Percentiles rank a stretch among this genome's conserved stretches.
Conservation (phyloP, 2,329 filamentous ascomycete genomes). For the Ophiostoma perfectum region DNA sequence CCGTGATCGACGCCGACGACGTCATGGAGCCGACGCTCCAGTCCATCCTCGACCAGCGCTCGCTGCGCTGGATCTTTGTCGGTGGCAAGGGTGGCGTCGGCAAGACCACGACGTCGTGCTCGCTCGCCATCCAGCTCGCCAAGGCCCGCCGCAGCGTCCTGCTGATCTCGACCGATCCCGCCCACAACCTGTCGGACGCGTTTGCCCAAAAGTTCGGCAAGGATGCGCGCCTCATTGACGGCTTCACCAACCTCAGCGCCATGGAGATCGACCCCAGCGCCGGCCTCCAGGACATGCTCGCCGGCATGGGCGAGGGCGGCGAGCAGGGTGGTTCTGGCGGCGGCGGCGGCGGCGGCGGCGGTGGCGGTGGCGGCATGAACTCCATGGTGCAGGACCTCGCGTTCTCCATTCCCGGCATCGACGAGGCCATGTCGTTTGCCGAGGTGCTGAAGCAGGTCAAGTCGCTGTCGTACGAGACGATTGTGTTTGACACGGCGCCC, state of each 20-base stretch:
- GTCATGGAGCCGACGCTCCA: slow-evolving; percentile 87
- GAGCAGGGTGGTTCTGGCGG: slow-evolving; percentile 37
- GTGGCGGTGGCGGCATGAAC: slow-evolving; percentile 67
- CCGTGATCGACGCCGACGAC: slow-evolving; percentile 59
- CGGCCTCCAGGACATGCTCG: slow-evolving; percentile 90
- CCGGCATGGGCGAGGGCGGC: slow-evolving; percentile 66
- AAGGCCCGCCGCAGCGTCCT: slow-evolving; percentile 92
- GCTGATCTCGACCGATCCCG: slow-evolving; percentile 96
- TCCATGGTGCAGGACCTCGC: slow-evolving; percentile 99
- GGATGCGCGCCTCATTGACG: slow-evolving; percentile 86
- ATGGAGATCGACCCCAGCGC: slow-evolving; percentile 99
- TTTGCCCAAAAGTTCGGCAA: slow-evolving; percentile 99
- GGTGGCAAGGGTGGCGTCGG: slow-evolving; percentile 97
- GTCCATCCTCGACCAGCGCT: slow-evolving; percentile 89
- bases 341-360: slow-evolving; percentile 48
- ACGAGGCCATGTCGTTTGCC: slow-evolving; percentile 99
- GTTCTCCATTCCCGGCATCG: slow-evolving; percentile 95
- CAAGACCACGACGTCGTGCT: slow-evolving; percentile 99
- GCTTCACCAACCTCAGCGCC: slow-evolving; percentile 87
- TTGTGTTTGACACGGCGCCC: slow-evolving; percentile 97
- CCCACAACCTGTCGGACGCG: slow-evolving; percentile 95
- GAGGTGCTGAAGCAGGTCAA: slow-evolving; percentile 99
- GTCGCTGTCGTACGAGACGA: slow-evolving; percentile 95
- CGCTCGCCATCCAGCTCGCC: slow-evolving; percentile 94
- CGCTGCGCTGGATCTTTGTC: slow-evolving; percentile 97